Evolutionary conservation across 306 rosid species (phyloP), one percentile per base, ranked within the genome.

Genomic region (Cotoneaster glaucophyllus): DNA sequence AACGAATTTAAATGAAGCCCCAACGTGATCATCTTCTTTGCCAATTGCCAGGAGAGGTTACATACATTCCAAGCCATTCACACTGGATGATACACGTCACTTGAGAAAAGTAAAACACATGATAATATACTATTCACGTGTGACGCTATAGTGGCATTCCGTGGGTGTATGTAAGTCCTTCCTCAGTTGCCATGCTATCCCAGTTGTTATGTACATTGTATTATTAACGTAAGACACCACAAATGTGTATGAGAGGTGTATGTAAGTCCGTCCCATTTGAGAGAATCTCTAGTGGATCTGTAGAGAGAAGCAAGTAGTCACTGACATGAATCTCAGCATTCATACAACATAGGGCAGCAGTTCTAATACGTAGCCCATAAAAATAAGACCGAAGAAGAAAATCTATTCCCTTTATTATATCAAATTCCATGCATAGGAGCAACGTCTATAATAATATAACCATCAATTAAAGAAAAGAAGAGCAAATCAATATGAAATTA

Each of bases 391-490:
- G 56, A n/a, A 25, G 34, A 58, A 69, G 48, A 74, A 58, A 74
- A 68, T 13, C 1, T 74, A 63, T 34, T 58, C 77, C 67, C 56
- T 74, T 15, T 80, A 68, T 74, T 69, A 62, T 69, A 48, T 63
- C 19, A 69, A 25, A 37, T 28, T 24, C 39, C 39, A 58, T 39
- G 39, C 76, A 73, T 21, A 26, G 31, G n/a, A 71, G 52, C 41
- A 34, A 65, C 28, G 67, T 73, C 32, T 67, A n/a, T 54, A 24
- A 79, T 79, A 59, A 79, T 79, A 69, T 70, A 69, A 39, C 50
- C 21, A 74, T 18, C 50, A 50, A 69, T 58, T 43, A 69, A 41
- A 22, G 41, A 22, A 57, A 57, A 31, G 43, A 56, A 22, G 50
- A 56, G 24, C 21, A 62, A 28, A 29, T 28, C 12, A 18, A 24